Base-by-base conservation (phyloP, 2,329 filamentous ascomycete genomes). In the Sporothrix pseudoabietina region DNA sequence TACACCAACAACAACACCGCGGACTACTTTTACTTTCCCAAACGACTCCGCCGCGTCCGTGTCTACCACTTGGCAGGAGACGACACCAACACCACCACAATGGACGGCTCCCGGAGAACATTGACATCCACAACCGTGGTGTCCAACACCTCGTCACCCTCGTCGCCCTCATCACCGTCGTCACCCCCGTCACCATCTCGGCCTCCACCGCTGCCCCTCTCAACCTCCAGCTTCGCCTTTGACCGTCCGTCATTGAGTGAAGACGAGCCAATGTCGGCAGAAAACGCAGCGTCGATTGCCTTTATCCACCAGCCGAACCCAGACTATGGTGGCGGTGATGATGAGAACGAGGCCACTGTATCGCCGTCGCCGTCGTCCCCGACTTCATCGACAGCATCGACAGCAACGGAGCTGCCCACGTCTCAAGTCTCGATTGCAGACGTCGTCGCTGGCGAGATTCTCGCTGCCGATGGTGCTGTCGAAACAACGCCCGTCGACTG, bases 231-330 rank as follows among this genome's bases (percentile, higher is more conserved):
- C 35, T 65, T 73, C 44, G 57, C 59, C 39, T 41, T 68, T 68
- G 68, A 52, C 47, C 49, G 22, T 22, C 61, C 59, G 7, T 30
- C 32, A 0, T 19, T 65, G 52, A 4, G 61, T 19, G 12, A 32
- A 4, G 41, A 14, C 9, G 63, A 47, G 30, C 8, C 19, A 30
- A 52, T 26, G 26, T 26, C 26, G 2, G 26, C 26, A 1, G 26
- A 26, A 26, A 26, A 26, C 26, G 22, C 26, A 10, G 19, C 49
- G 26, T 32, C 72, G 19, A 47, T 78, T n/a, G 78, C 78, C 59
- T 83, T 85, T 76, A 84, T 87, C 74, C 82, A 85, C 75, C 85
- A 86, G 75, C 83, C 84, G 2, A 85, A 86, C 75, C 85, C 85
- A 0, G 85, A 87, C 75, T 86, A 86, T 44, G 44, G 41, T 4